These are phyloP conservation scores for Astragalus membranaceus DNA, from an alignment of 306 rosid species.

Conservation along the genomic window DNA sequence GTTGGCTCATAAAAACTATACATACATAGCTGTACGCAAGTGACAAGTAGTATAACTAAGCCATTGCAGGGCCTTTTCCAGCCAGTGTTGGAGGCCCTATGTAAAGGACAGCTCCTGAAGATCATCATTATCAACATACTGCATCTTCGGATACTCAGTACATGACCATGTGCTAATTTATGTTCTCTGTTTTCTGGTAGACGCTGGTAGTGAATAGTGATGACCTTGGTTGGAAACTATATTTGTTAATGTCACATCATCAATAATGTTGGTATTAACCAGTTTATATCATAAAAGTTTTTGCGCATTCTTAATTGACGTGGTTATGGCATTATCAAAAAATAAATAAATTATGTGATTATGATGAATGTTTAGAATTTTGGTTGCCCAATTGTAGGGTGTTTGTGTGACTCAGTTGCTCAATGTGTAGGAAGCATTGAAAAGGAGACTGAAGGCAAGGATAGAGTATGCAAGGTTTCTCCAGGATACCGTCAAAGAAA, in stretches of 20 bases:
- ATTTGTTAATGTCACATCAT: background rate
- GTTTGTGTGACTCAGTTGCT: conserved; percentile 24
- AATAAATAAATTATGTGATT: background rate
- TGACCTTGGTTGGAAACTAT: background rate
- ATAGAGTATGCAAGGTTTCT: conserved; percentile 94
- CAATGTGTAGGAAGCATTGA: conserved; percentile 72
- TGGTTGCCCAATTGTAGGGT: conserved; percentile 7
- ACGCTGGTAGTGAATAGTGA: conserved; percentile 9
- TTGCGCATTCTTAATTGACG: background rate
- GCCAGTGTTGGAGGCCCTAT: background rate
- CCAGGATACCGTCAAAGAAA: conserved; percentile 95
- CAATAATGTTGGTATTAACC: background rate
- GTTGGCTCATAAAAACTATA: conserved; percentile 6
- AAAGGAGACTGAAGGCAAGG: conserved; percentile 85
- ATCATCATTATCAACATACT: background rate
- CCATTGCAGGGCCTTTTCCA: background rate
- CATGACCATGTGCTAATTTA: background rate
- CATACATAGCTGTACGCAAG: background rate
- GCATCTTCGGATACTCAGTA: background rate
- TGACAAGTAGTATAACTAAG: background rate
- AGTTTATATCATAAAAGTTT: background rate
- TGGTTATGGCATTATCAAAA: no score
- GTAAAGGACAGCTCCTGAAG: conserved; percentile 8
- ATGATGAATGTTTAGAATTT: conserved; percentile 11
- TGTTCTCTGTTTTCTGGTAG: background rate